Base-by-base conservation (phyloP, 2,329 filamentous ascomycete species). In the Colletotrichum sp. region DNA sequence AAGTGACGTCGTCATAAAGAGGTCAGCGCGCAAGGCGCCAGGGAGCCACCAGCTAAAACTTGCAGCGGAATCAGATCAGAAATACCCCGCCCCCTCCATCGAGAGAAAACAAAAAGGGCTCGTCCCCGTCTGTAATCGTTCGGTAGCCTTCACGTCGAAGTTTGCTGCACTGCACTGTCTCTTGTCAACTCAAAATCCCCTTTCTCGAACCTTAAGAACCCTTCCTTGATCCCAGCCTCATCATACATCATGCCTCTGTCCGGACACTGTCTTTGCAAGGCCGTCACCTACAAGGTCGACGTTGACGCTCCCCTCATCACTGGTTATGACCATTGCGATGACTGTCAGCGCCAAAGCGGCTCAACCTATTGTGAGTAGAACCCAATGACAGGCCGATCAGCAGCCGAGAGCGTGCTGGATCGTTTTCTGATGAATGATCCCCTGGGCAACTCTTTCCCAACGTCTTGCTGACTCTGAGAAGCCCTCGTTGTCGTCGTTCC, bases 291-390 rank as follows among this genome's bases (percentile, higher is more conserved):
- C 89, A 89, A 89, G 82, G 87, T 84, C 67, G 88, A 89, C 82
- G 84, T 89, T 75, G 89, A 90, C 30, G 85, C 84, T 65, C 89
- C 89, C 69, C 81, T 90, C 71, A 59, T 90, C 83, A 91, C 90
- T 68, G 92, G 90, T 78, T 94, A 94, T 83, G 93, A 94, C 82
- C 92, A 94, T 87, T 94, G 92, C 81, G 92, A 94, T 82, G 92
- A 94, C 85, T 94, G 92, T 89, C 92, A 94, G 85, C 92, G 92
- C 81, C 92, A 94, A 86, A 90, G 86, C 67, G 92, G 92, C 78
- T 93, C 92, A 22, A 93, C 92, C 74, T 94, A 94, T 84, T 94
- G 91, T 92, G 84, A 78, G 89, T 82, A 64, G 66, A 25, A 57
- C 36, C 62, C 55, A 30, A 59, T 59, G 27, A 62, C 44, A 52